Evolutionary conservation across 148 eudicot species (phyloP), one percentile per base, ranked within the genome.

Genomic region (Pharnaceum exiguum): DNA sequence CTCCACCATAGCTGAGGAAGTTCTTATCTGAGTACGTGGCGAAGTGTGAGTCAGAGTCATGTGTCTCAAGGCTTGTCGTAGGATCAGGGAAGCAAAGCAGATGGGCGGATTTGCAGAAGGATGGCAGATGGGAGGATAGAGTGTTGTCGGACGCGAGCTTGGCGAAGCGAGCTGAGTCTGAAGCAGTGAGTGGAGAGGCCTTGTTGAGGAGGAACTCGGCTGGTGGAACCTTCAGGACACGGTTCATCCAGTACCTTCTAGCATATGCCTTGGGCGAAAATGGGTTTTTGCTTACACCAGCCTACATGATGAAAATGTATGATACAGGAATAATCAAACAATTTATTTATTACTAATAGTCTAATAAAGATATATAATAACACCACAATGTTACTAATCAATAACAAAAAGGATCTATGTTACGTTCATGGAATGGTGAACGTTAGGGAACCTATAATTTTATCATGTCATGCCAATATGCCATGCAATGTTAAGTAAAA

Each of bases 191-290:
- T 0, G 97, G 97, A 5, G 95, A 87, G 0, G 89, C 83, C 30
- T 87, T 90, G 23, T 56, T 32, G 25, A 90, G 46, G 0, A 90
- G 61, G 63, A 90, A 86, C 15, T 57, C 58, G 25, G 97, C 81
- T 39, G 78, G 74, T 17, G 91, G 86, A 8, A 78, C 80, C 21
- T 79, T 87, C 33, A 88, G 75, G 80, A 87, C 78, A 74, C 75
- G 72, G 67, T 79, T 84, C 40, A 71, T 90, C 95, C 95, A 90
- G 83, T 90, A 87, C 5, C 95, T 79, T 29, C 75, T 71, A 46
- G 79, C 57, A 26, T 52, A 75, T 0, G 85, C 97, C 32, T 72
- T 77, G 2, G 91, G 91, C 3, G 87, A 62, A 63, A 90, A 84
- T 5, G 97, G 97, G 61, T 75, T 79, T 9, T 69, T 78, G 47